These are phyloP conservation scores for Blastocystis sp. DNA, from an alignment of 352 stramenopile species.

Conservation along the genomic window DNA sequence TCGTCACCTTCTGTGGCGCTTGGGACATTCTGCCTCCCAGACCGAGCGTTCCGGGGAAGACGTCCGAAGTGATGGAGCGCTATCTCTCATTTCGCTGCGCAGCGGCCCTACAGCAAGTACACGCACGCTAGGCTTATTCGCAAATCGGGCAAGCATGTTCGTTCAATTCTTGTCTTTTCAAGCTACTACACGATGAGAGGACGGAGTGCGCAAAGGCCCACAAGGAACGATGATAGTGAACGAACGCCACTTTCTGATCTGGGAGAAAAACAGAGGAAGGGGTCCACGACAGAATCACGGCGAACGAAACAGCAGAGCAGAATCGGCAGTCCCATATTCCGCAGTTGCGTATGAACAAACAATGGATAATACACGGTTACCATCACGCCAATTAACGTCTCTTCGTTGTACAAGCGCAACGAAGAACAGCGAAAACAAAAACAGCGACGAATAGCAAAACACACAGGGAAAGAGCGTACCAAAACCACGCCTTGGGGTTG, in stretches of 20 bases:
- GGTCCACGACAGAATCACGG: not conserved
- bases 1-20: not conserved
- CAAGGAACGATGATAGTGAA: not conserved
- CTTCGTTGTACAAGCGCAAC: not conserved
- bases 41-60: constrained; percentile 17
- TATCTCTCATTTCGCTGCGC: not conserved
- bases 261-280: not conserved
- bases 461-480: not conserved
- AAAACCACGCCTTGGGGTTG: not conserved
- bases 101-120: not conserved
- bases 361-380: not conserved
- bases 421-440: not conserved
- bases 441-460: not conserved
- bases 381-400: not conserved
- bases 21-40: not conserved
- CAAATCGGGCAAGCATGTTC: not conserved
- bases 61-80: constrained; percentile 8
- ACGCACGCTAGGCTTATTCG: not conserved
- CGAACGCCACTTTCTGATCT: not conserved
- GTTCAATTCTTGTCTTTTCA: not conserved
- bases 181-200: not conserved
- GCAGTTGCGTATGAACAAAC: not conserved
- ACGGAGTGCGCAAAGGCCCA: not conserved
- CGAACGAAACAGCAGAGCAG: not conserved
- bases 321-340: not conserved